phyloP scores from a whole-genome alignment of 352 stramenopile genomes.

The Phytophthora litchii region DNA sequence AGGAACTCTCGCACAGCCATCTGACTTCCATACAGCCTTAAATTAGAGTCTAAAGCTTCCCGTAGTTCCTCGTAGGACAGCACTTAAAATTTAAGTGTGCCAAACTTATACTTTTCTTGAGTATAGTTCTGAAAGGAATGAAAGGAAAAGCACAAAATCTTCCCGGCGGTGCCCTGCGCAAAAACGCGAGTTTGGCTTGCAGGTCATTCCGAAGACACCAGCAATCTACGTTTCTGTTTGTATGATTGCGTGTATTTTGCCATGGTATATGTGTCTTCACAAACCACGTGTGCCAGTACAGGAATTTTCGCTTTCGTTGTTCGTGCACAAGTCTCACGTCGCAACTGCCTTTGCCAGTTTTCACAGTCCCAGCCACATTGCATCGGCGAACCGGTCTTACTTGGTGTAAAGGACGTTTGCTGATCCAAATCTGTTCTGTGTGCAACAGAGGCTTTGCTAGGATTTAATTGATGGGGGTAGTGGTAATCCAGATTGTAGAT shows the following conservation, averaged over 20 bases:
- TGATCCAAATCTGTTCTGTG: constrained; percentile 4
- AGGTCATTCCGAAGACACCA: background rate
- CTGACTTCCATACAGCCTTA: background rate
- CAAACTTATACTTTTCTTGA: background rate
- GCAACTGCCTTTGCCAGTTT: background rate
- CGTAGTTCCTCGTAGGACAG: background rate
- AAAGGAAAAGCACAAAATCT: no score
- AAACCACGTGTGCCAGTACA: background rate
- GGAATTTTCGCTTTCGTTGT: no score
- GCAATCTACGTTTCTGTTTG: background rate
- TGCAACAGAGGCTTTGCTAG: background rate
- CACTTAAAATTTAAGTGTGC: background rate
- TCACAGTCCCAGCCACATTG: constrained; percentile 1
- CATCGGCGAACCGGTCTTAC: background rate
- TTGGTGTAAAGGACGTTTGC: constrained; percentile 4
- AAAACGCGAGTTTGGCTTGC: no score
- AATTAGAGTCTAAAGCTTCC: no score
- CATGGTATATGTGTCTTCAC: no score
- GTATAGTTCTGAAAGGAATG: no score
- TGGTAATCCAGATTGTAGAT: constrained; percentile 3
- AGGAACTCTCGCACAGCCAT: background rate
- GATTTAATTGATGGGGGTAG: no score
- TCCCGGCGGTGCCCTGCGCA: no score
- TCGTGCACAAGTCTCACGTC: background rate
- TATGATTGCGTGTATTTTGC: background rate